These are phyloP conservation scores for Chaetomium sp. DNA, from an alignment of 2,329 filamentous ascomycete species.

Conservation along the genomic window DNA sequence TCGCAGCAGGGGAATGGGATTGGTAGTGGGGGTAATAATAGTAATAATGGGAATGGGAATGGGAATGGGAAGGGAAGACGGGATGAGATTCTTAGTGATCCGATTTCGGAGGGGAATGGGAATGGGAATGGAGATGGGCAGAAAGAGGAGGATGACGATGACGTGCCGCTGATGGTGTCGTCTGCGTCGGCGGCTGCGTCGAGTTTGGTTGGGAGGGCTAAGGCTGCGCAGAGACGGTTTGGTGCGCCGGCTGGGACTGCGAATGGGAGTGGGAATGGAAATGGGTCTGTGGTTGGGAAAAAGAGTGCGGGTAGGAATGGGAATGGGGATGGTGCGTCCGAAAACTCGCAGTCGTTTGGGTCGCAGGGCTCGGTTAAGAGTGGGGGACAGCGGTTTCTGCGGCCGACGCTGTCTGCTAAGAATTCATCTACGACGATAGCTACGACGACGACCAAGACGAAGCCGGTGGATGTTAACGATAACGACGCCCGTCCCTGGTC, in stretches of 20 bases:
- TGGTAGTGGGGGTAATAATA: conserved; percentile 17
- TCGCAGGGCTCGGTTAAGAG: not conserved
- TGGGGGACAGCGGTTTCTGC: not conserved
- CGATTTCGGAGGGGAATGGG: conserved; percentile 56
- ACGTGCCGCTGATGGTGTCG: conserved; percentile 7
- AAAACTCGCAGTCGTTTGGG: not conserved
- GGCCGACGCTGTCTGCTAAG: conserved; percentile 5
- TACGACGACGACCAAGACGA: conserved; percentile 20
- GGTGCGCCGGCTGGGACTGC: conserved; percentile 19
- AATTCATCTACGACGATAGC: not conserved
- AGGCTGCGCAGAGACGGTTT: conserved; percentile 49
- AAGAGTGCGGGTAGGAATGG: not conserved
- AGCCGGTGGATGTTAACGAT: conserved; percentile 30
- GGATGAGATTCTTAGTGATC: conserved; percentile 48
- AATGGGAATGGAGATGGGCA: conserved; percentile 37
- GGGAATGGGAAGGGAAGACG: conserved; percentile 16
- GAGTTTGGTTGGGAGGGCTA: conserved; percentile 50
- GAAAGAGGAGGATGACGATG: conserved; percentile 15
- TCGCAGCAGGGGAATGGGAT: conserved; percentile 7
- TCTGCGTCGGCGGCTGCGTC: conserved; percentile 37
- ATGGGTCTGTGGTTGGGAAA: not conserved
- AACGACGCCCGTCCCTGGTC: conserved; percentile 71
- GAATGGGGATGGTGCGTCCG: not conserved
- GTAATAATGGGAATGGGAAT: not conserved
- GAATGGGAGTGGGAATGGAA: not conserved